Percentiles rank a stretch among this genome's conserved stretches.
Evolutionary conservation across 257 asterid species (phyloP).

Genomic region (Mitragyna speciosa): DNA sequence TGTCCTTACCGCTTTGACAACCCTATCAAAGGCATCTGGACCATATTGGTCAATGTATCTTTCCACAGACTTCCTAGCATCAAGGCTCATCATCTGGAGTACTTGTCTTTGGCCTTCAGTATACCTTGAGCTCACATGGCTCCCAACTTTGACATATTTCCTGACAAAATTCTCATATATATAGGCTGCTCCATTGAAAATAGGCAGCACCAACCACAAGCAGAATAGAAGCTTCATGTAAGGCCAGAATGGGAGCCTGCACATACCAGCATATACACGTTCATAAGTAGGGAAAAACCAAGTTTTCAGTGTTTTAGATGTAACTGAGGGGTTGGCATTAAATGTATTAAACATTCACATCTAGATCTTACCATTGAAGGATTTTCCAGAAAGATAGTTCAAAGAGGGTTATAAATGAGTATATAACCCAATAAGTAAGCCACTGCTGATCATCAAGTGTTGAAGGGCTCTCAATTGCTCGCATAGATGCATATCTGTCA

Average conservation of each 20-base stretch:
- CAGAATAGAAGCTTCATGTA: slow-evolving; percentile 65
- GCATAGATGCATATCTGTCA: slow-evolving; percentile 68
- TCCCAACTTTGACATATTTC: slow-evolving; percentile 58
- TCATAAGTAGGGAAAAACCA: no score
- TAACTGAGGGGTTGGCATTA: no score
- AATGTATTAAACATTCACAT: not conserved
- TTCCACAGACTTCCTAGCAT: slow-evolving; percentile 76
- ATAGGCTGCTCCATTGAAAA: slow-evolving; percentile 51
- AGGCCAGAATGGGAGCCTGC: slow-evolving; percentile 93
- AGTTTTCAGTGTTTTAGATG: no score
- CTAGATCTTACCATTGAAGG: slow-evolving; percentile 66
- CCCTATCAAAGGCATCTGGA: slow-evolving; percentile 72
- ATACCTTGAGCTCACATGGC: slow-evolving; percentile 45
- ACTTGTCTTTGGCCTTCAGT: slow-evolving; percentile 61
- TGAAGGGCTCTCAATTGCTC: slow-evolving; percentile 93
- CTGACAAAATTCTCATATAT: slow-evolving; percentile 67
- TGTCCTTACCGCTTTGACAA: slow-evolving; percentile 65
- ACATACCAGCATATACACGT: not conserved
- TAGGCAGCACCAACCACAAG: slow-evolving; percentile 50
- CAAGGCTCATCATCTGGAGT: slow-evolving; percentile 90
- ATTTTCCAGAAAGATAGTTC: slow-evolving; percentile 82
- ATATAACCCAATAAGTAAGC: slow-evolving; percentile 90
- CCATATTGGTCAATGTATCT: slow-evolving; percentile 68
- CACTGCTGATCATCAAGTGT: slow-evolving; percentile 88
- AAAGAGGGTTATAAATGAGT: slow-evolving; percentile 68